Evolutionary conservation across 805 yeast genomes (phyloP).

Genomic region (Ogataea populi-albae): DNA sequence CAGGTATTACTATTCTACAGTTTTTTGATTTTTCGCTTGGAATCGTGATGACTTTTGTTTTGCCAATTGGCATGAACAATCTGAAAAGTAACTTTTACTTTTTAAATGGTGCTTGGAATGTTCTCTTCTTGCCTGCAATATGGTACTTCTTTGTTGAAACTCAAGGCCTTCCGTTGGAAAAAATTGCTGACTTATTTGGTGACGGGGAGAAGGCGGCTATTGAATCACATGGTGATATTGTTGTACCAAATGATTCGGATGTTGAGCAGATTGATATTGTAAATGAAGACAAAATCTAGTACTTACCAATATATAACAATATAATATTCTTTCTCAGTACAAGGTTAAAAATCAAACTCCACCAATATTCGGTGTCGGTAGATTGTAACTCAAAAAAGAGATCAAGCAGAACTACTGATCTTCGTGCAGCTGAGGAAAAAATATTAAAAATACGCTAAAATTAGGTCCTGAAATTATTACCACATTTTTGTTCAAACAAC

Average conservation of each 20-base stretch:
- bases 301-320: too few relatives aligned
- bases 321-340: too few relatives aligned
- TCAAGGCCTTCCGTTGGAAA: constrained; percentile 17
- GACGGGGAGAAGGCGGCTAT: constrained; percentile 30
- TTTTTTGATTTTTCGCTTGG: constrained; percentile 15
- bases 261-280: constrained; percentile 1
- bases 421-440: too few relatives aligned
- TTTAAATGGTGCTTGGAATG: constrained; percentile 21
- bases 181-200: constrained; percentile 7
- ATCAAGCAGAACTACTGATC: too few relatives aligned
- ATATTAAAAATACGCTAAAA: too few relatives aligned
- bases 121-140: constrained; percentile 25
- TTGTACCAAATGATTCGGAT: constrained; percentile 2
- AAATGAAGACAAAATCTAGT: neutral
- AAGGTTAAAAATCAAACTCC: too few relatives aligned
- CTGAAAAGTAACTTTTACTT: constrained; percentile 35
- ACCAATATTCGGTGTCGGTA: too few relatives aligned
- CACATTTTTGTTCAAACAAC: too few relatives aligned
- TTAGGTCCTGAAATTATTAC: too few relatives aligned
- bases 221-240: neutral
- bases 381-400: too few relatives aligned
- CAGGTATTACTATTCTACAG: constrained; percentile 16
- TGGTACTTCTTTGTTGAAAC: constrained; percentile 36
- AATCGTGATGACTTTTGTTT: constrained; percentile 31
- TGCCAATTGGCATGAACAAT: constrained; percentile 37